Evolutionary conservation across 805 yeast genomes (phyloP), one percentile per base, ranked within the genome.

Genomic region (Brettanomyces naardenensis): DNA sequence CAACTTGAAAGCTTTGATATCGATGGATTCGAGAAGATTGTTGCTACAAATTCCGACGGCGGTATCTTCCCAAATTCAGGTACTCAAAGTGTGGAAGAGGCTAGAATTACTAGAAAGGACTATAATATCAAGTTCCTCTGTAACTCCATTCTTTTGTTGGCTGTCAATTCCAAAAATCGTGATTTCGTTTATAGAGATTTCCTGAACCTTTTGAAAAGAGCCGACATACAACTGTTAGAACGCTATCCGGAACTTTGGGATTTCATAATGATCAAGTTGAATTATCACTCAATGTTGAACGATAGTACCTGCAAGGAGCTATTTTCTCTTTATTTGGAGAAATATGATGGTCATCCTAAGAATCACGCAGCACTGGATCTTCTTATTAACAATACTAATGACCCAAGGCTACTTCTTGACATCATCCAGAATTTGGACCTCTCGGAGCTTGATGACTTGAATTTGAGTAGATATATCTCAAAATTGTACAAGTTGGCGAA

Each of bases 211-310:
- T 36, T 56, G 19, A 28, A 29, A 2, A 41, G 42, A 3, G 23
- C 53, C 13, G 56, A 56, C 27, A 31, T 41, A 3, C 37, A 38
- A 1, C 37, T 55, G 1, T 33, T 53, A 20, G 31, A 23, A 2
- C 31, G 36, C 11, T 57, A 55, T 36, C 61, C 61, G 2, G 63
- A 58, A 36, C 33, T 57, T 20, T 58, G 63, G 63, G 31, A 47
- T 6, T 50, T 57, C 32, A 49, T 55, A 2, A 27, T 51, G 3
- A 43, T 43, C n/a, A 58, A 57, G 32, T 32, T 58, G 18, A 45
- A 44, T 32, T 41, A 47, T 26, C 51, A 50, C 33, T 20, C 40
- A 1, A 25, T 48, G 19, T 21, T 53, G 10, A 33, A 40, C n/a
- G 47, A 43, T 15, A 41, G 35, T 18, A 37, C 42, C 17, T 39